Base-by-base conservation (phyloP, 768 basidiomycete genomes). In the Lentinula edodes region DNA sequence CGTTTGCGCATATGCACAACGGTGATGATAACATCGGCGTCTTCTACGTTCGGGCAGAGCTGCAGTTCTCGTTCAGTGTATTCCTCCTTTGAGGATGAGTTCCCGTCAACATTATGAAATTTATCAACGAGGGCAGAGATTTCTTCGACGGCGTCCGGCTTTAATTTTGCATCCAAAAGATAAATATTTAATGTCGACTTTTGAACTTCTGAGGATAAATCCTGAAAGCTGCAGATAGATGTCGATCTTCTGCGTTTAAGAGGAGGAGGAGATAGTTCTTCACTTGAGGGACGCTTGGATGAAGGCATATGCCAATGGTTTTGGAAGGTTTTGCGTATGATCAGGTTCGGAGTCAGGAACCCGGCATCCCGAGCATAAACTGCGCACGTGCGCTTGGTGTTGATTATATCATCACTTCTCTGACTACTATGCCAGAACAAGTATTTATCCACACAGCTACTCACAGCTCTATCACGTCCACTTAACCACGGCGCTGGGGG, bases 11-110 rank as follows among this genome's bases (percentile, higher is more conserved):
- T 91, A 38, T 70, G 78, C 32, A 91, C 76, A 16, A 76, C 80
- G 5, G 91, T 90, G 60, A 93, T 68, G 42, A 93, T 73, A 38
- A 91, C 74, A 56, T 91, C 83, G 5, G 89, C 86, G 10, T 82
- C 78, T 15, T 77, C 71, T 3, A 74, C 63, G 42, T 80, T 67
- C 15, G 66, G 63, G 60, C 79, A 79, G 35, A 82, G 67, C 57
- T 76, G 69, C 9, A 83, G 57, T 13, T 56, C 58, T 8, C 65
- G 65, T 28, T 63, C 38, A 23, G 38, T 7, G 16, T 28, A 15
- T 20, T 36, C 52, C 20, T 56, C 60, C 13, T 53, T 53, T 18
- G 16, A n/a, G 20, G 32, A 35, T 20, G 12, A 13, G 5, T 53
- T 2, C 52, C 20, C 18, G 20, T 15, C 54, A 15, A 13, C n/a